Percentiles rank a stretch among this genome's conserved stretches.
phyloP scores from a whole-genome alignment of 2,329 filamentous ascomycete species.

The Alternaria sp. region DNA sequence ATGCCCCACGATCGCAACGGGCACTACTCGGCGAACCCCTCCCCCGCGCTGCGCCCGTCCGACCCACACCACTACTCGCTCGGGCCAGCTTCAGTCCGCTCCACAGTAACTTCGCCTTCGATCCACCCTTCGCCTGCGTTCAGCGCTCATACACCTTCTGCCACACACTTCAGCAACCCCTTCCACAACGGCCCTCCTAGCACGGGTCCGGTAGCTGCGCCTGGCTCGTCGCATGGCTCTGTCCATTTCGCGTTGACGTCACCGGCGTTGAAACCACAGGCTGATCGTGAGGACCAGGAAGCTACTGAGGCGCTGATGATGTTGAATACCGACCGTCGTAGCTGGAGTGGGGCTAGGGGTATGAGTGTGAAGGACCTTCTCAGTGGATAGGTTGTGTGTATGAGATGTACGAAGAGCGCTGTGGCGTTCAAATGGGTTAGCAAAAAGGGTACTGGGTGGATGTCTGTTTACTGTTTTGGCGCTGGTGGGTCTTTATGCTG shows the following conservation, averaged over 20 bases:
- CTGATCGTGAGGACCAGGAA: slow-evolving; percentile 64
- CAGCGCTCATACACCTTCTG: slow-evolving; percentile 49
- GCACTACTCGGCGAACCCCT: slow-evolving; percentile 54
- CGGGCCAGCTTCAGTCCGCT: slow-evolving; percentile 49
- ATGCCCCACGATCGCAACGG: slow-evolving; percentile 49
- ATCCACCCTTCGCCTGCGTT: slow-evolving; percentile 46
- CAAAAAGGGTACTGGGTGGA: slow-evolving; percentile 9
- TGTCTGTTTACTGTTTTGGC: slow-evolving; percentile 6
- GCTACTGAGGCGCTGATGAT: slow-evolving; percentile 86
- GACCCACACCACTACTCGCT: slow-evolving; percentile 58
- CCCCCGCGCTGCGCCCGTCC: slow-evolving; percentile 44
- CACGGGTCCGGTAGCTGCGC: slow-evolving; percentile 23
- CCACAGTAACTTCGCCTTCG: slow-evolving; percentile 43
- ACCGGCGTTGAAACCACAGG: slow-evolving; percentile 44
- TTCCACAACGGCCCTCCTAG: slow-evolving; percentile 36
- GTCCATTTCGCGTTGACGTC: slow-evolving; percentile 43
- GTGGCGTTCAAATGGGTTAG: not conserved
- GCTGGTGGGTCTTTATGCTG: slow-evolving; percentile 1
- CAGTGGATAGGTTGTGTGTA: slow-evolving; percentile 36
- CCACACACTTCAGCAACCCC: slow-evolving; percentile 39
- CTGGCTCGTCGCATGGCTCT: slow-evolving; percentile 32
- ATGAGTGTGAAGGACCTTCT: slow-evolving; percentile 58
- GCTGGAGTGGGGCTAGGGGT: slow-evolving; percentile 48
- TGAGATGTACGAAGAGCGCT: not conserved
- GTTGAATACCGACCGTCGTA: slow-evolving; percentile 79